A percentile compares a stretch with the other conserved stretches of the same genome.
Evolutionary conservation across 805 yeast species (phyloP).

Genomic region (Candida parachauliodes): DNA sequence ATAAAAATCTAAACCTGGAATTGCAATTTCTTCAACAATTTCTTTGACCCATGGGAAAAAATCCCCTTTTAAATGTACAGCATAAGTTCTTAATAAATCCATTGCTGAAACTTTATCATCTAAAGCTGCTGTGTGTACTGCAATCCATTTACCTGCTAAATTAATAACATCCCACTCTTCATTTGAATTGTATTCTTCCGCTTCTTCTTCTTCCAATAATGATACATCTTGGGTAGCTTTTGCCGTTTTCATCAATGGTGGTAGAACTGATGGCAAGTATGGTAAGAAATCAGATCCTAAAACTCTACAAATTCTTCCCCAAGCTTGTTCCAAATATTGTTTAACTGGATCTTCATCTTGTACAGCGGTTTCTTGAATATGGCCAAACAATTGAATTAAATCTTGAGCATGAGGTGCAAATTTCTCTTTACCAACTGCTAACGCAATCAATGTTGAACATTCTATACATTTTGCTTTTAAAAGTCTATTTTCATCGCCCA

Average conservation of each 20-base stretch:
- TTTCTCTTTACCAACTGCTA: conserved; percentile 91
- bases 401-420: conserved; percentile 74
- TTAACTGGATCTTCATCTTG: conserved; percentile 85
- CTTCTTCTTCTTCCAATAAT: conserved; percentile 83
- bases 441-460: conserved; percentile 89
- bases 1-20: conserved; percentile 88
- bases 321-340: conserved; percentile 85
- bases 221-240: conserved; percentile 87
- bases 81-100: conserved; percentile 80
- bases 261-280: conserved; percentile 76
- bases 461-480: conserved; percentile 93
- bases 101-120: conserved; percentile 94
- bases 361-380: conserved; percentile 58
- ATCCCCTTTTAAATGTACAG: conserved; percentile 74
- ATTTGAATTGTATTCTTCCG: conserved; percentile 73
- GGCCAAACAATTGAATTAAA: conserved; percentile 65
- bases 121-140: conserved; percentile 89
- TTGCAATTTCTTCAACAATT: conserved; percentile 70
- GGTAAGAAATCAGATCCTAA: conserved; percentile 85
- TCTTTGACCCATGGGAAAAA: conserved; percentile 82
- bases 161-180: conserved; percentile 96
- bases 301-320: conserved; percentile 90
- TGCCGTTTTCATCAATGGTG: conserved; percentile 83
- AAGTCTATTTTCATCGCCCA: conserved; percentile 72
- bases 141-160: conserved; percentile 86